Percentiles rank a stretch among this genome's conserved stretches.
phyloP scores from a whole-genome alignment of 106 monocot genomes.

The Dioscorea zingiberensis region DNA sequence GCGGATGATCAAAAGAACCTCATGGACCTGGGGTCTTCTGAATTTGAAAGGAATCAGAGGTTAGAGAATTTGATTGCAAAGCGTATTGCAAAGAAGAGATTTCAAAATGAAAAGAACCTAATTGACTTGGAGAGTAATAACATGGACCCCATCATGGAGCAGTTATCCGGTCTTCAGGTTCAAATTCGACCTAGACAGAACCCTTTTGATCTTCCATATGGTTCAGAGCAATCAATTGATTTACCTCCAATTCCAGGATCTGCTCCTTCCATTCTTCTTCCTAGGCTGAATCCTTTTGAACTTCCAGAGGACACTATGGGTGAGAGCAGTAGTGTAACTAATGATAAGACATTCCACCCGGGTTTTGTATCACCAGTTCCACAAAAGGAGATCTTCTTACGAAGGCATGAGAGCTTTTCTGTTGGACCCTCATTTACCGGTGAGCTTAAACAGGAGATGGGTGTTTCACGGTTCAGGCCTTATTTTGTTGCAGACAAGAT shows the following conservation, averaged over 20 bases:
- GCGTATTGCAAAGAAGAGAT: constrained; percentile 42
- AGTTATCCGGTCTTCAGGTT: constrained; percentile 29
- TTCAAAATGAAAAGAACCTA: constrained; percentile 48
- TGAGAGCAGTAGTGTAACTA: not conserved
- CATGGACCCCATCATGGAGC: constrained; percentile 23
- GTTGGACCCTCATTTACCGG: constrained; percentile 29
- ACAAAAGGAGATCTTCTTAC: constrained; percentile 24
- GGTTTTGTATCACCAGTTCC: constrained; percentile 11
- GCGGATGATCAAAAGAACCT: constrained; percentile 88
- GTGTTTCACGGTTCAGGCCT: constrained; percentile 27
- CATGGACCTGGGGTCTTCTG: constrained; percentile 58
- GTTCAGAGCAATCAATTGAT: constrained; percentile 32
- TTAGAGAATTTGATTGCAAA: constrained; percentile 79
- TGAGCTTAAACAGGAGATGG: constrained; percentile 22
- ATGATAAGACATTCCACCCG: constrained; percentile 14
- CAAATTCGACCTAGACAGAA: constrained; percentile 58
- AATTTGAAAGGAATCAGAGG: constrained; percentile 67
- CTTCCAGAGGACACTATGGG: constrained; percentile 28
- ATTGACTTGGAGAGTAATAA: constrained; percentile 60
- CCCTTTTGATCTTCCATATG: constrained; percentile 69
- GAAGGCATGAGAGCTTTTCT: constrained; percentile 49
- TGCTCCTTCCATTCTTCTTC: constrained; percentile 56
- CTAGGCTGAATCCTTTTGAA: constrained; percentile 58
- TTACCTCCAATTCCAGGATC: constrained; percentile 62
- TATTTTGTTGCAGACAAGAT: constrained; percentile 22